Evolutionary conservation across 495 filamentous ascomycete species (phyloP), one percentile per base, ranked within the genome.

Genomic region (Amniculicola lignicola): DNA sequence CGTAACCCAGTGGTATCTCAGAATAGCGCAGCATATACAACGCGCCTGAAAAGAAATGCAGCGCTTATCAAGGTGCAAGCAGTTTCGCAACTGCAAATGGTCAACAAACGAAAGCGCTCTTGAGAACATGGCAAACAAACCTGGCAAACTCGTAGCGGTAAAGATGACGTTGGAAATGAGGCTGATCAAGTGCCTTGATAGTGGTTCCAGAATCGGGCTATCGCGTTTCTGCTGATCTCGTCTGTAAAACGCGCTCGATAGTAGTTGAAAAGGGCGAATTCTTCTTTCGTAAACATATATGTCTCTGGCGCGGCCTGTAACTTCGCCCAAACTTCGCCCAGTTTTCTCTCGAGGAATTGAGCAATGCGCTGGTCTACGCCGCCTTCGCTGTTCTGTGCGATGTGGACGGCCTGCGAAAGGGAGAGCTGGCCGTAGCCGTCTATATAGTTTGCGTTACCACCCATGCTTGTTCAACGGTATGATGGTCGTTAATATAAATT

Each of bases 191-290:
- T 44, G 2, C 70, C 67, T 44, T 64, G 61, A 40, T 62, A 62
- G 43, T 74, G 57, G 36, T 75, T 67, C 81, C 81, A 84, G 61
- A 75, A 83, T 7, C 76, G 67, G 21, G 62, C 65, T 46, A 70
- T 71, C 1, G 80, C 81, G 0, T 49, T 54, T 31, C 54, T 49
- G 23, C 75, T 74, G n/a, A 80, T 54, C 19, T 55, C 54, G 16
- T 74, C 76, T 10, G 70, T 62, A 58, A 82, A 89, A 1, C 81
- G 77, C 18, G 70, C 59, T 37, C 84, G 80, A 67, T 82, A 89
- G 64, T 82, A 90, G 68, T 82, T 91, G 77, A 90, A 89, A 23
- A 93, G 74, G 14, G 85, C 79, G 57, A 89, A 90, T 66, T 93
- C 87, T 61, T 86, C 78, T 46, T 75, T 72, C 9, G 69, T 79